phyloP scores from a whole-genome alignment of 2,329 filamentous ascomycete species.

The Lasiodiplodia gonubiensis region DNA sequence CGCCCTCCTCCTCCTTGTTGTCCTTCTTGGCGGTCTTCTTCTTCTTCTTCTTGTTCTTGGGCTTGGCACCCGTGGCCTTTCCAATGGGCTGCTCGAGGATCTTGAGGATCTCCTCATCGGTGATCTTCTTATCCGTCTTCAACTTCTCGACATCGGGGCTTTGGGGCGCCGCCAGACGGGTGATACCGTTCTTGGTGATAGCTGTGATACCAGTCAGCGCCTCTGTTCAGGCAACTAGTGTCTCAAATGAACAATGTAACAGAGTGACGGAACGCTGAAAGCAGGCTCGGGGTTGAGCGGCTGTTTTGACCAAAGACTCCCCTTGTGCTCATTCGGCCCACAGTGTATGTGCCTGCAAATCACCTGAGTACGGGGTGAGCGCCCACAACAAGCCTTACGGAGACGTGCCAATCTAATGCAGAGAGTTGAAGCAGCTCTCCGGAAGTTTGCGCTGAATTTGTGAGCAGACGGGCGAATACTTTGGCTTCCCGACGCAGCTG shows the following conservation, averaged over 20 bases:
- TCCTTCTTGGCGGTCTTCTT: constrained; percentile 76
- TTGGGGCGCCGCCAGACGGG: constrained; percentile 79
- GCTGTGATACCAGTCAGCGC: constrained; percentile 57
- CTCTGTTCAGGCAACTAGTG: not conserved
- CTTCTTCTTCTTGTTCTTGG: constrained; percentile 86
- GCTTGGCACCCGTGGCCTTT: constrained; percentile 68
- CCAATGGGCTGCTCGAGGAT: constrained; percentile 86
- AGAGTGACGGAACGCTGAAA: not conserved
- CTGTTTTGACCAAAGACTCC: not conserved
- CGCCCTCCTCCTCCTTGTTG: constrained; percentile 57
- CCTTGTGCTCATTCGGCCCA: not conserved
- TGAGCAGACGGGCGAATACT: not conserved
- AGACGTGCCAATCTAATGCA: not conserved
- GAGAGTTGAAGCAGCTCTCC: not conserved
- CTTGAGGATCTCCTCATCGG: constrained; percentile 92
- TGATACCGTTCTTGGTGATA: constrained; percentile 96
- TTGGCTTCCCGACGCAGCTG: not conserved
- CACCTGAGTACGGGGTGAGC: not conserved
- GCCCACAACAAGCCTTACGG: not conserved
- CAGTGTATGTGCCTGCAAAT: not conserved
- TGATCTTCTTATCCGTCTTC: constrained; percentile 97
- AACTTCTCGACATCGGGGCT: constrained; percentile 78
- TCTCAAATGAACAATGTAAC: not conserved
- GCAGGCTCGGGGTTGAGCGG: not conserved
- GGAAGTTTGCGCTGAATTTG: not conserved